These are phyloP conservation scores for Wickerhamiella parazyma DNA, from an alignment of 805 yeast genomes.

Conservation along the genomic window DNA sequence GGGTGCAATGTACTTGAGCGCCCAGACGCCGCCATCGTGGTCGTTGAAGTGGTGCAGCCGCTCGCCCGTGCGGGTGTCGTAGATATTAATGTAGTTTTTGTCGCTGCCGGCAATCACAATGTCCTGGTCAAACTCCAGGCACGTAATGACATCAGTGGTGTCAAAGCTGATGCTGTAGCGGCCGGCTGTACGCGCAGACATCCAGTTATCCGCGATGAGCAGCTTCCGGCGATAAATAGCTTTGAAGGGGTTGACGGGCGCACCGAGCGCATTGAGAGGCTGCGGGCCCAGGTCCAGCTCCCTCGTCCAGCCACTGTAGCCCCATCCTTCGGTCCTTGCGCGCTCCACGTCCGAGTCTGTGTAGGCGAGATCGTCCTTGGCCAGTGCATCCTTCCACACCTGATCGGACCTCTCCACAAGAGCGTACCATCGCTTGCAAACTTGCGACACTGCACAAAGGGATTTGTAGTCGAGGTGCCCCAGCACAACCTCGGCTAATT, in stretches of 20 bases:
- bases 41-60: slow-evolving; percentile 54
- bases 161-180: slow-evolving; percentile 37
- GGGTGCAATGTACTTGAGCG: slow-evolving; percentile 67
- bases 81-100: slow-evolving; percentile 67
- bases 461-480: slow-evolving; percentile 49
- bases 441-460: slow-evolving; percentile 46
- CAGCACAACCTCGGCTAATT: slow-evolving; percentile 54
- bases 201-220: slow-evolving; percentile 62
- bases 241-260: slow-evolving; percentile 31
- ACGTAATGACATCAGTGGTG: slow-evolving; percentile 63
- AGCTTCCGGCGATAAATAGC: slow-evolving; percentile 47
- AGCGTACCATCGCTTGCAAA: slow-evolving; percentile 55
- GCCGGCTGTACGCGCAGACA: slow-evolving; percentile 55
- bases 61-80: slow-evolving; percentile 60
- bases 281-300: slow-evolving; percentile 1
- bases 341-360: slow-evolving; percentile 32
- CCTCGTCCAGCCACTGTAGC: slow-evolving; percentile 24
- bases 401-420: slow-evolving; percentile 45
- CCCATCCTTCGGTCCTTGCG: slow-evolving; percentile 25
- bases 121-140: slow-evolving; percentile 84
- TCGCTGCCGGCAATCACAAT: slow-evolving; percentile 88
- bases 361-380: slow-evolving; percentile 46
- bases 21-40: slow-evolving; percentile 99
- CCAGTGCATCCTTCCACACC: slow-evolving; percentile 58
- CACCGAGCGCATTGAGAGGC: slow-evolving; percentile 17